phyloP scores from a whole-genome alignment of 257 asterid genomes.

The Coffea canephora region DNA sequence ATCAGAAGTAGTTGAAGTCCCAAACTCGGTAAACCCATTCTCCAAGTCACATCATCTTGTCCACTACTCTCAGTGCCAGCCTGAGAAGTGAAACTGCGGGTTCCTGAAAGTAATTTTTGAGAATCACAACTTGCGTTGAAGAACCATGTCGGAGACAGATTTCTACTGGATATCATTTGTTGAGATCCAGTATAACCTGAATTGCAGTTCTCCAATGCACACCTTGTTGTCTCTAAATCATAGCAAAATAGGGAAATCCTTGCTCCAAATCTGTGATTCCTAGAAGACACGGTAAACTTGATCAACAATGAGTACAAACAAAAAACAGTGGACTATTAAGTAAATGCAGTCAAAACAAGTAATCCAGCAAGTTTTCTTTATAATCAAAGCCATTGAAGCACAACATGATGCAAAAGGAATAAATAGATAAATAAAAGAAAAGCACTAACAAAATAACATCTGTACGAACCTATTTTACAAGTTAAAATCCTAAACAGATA shows the following conservation, averaged over 20 bases:
- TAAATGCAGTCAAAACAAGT: background rate
- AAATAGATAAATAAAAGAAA: background rate
- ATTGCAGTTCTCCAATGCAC: conserved; percentile 23
- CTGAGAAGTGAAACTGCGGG: conserved; percentile 1
- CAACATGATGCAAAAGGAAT: background rate
- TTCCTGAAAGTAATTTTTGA: conserved; percentile 25
- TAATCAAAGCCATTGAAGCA: background rate
- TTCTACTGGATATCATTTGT: conserved; percentile 19
- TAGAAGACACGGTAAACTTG: no score
- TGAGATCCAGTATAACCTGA: conserved; percentile 29
- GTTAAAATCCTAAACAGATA: background rate
- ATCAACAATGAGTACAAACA: no score
- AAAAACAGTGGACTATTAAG: background rate
- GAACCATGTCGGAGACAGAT: no score
- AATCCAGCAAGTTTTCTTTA: background rate
- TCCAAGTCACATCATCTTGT: no score
- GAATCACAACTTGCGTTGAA: conserved; percentile 21
- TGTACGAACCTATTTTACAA: background rate
- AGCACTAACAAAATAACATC: background rate
- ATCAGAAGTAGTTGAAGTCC: no score
- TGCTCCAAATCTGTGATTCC: no score
- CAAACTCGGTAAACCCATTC: no score
- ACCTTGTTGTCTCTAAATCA: conserved; percentile 32
- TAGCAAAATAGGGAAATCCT: no score
- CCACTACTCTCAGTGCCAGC: no score